phyloP scores from a whole-genome alignment of 2,329 filamentous ascomycete genomes.

The Teratosphaeria viscida region DNA sequence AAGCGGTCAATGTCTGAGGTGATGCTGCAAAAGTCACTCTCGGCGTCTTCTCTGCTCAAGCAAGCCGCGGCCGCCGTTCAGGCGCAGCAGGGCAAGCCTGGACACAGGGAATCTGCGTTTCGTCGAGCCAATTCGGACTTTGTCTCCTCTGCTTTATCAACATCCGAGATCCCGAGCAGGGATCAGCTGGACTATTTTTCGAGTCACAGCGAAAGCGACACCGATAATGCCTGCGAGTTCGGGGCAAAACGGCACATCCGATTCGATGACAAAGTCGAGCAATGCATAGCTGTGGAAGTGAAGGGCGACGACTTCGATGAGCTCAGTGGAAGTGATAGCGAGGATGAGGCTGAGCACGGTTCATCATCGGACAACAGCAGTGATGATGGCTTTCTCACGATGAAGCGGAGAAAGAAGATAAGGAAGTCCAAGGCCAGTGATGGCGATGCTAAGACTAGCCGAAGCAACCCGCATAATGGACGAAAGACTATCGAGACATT shows the following conservation, averaged over 20 bases:
- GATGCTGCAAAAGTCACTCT: conserved; percentile 82
- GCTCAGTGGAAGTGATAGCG: conserved; percentile 26
- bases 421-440: conserved; percentile 21
- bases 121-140: conserved; percentile 60
- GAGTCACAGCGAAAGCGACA: conserved; percentile 54
- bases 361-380: conserved; percentile 41
- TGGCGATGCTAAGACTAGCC: conserved; percentile 32
- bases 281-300: conserved; percentile 86
- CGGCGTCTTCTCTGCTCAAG: conserved; percentile 77
- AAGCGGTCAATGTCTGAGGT: conserved; percentile 94
- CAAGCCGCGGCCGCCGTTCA: conserved; percentile 80
- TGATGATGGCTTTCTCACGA: conserved; percentile 71
- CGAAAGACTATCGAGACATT: conserved; percentile 75
- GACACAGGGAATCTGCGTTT: conserved; percentile 28
- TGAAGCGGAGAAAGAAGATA: conserved; percentile 50
- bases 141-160: conserved; percentile 44
- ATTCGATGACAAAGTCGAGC: conserved; percentile 91
- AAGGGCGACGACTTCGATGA: conserved; percentile 71
- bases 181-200: conserved; percentile 55
- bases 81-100: conserved; percentile 55
- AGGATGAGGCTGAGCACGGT: conserved; percentile 32
- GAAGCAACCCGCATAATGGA: conserved; percentile 48
- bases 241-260: conserved; percentile 76
- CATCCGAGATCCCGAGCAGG: conserved; percentile 50
- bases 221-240: conserved; percentile 48